A percentile compares a stretch with the other conserved stretches of the same genome.
Evolutionary conservation across 2,329 filamentous ascomycete species (phyloP).

Genomic region (Aspergillus bombycis): DNA sequence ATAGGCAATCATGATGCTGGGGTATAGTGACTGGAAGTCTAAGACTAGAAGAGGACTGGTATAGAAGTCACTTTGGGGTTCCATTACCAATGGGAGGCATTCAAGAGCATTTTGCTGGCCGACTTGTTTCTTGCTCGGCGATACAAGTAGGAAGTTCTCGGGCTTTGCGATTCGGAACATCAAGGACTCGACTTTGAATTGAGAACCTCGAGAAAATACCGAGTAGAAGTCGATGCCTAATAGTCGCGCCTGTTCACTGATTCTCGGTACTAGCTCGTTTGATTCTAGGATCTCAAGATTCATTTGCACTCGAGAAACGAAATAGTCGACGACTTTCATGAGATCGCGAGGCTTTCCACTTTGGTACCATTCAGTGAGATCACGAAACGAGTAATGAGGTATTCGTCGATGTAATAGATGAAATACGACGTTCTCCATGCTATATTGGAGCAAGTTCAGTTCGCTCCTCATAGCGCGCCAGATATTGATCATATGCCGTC

Average conservation of each 20-base stretch:
- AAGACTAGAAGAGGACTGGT: constrained; percentile 85
- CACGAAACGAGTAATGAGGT: constrained; percentile 80
- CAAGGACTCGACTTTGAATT: constrained; percentile 97
- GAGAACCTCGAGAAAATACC: constrained; percentile 90
- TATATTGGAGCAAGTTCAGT: constrained; percentile 88
- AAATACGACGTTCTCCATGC: constrained; percentile 93
- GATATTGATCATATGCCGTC: constrained; percentile 93
- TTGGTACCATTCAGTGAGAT: constrained; percentile 80
- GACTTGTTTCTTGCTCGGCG: constrained; percentile 88
- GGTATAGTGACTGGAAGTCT: constrained; percentile 95
- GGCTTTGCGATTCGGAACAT: constrained; percentile 99
- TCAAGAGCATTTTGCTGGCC: constrained; percentile 92
- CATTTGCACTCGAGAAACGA: constrained; percentile 72
- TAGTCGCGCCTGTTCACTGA: constrained; percentile 90
- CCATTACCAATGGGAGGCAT: constrained; percentile 94
- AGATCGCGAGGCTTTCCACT: constrained; percentile 71
- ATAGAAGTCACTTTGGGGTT: constrained; percentile 94
- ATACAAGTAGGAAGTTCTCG: constrained; percentile 88
- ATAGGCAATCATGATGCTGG: constrained; percentile 98
- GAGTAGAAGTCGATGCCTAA: constrained; percentile 96
- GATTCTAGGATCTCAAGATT: constrained; percentile 89
- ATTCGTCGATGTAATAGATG: constrained; percentile 85
- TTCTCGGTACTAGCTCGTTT: constrained; percentile 85
- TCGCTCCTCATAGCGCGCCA: constrained; percentile 97
- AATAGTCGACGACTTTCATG: constrained; percentile 76